Base-by-base conservation (phyloP, 1,284 basidiomycete species). In the Lentinula novae-zelandiae region DNA sequence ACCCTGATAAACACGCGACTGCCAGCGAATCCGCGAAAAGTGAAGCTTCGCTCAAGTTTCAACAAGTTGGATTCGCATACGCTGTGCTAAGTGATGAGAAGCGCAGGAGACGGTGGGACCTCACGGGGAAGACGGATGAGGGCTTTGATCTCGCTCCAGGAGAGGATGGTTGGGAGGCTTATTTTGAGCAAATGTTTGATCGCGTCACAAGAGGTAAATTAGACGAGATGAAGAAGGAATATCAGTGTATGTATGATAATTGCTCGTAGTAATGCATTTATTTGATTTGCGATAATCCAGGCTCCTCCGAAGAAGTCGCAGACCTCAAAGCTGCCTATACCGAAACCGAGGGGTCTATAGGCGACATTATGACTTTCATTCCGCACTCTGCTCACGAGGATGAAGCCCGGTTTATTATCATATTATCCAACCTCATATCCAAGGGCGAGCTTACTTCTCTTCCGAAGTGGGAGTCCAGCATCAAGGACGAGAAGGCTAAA, bases 1-100 rank as follows among this genome's bases (percentile, higher is more conserved):
- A 97, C 70, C 95, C 95, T 4, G 94, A 96, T 77, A 96, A 96
- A 71, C 93, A 94, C 69, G 76, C 84, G 39, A 75, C 77, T 12
- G 83, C 89, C 60, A 76, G 72, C 58, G 83, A 85, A n/a, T 77
- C 76, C 39, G 79, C 82, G 31, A 87, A 86, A 70, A 82, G 84
- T 48, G 81, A 82, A 65, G 86, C 89, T 65, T 84, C 82, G 10
- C 77, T 75, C 63, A 87, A 89, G 72, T 98, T 97, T 70, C 93
- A 96, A 69, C 89, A 92, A 70, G 82, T 97, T 65, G 92, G 95
- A 0, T 96, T 95, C 69, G 92, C 95, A 13, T 98, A 95, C 73
- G 80, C 92, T 0, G 86, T 98, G 0, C 79, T 97, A 36, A 82
- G 86, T 54, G 94, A 98, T 66, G 87, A 87, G 63, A 86, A 84